Percentiles rank a stretch among this genome's conserved stretches.
Evolutionary conservation across 305 asterid species (phyloP).

Genomic region (Solanum aculeatissimum): DNA sequence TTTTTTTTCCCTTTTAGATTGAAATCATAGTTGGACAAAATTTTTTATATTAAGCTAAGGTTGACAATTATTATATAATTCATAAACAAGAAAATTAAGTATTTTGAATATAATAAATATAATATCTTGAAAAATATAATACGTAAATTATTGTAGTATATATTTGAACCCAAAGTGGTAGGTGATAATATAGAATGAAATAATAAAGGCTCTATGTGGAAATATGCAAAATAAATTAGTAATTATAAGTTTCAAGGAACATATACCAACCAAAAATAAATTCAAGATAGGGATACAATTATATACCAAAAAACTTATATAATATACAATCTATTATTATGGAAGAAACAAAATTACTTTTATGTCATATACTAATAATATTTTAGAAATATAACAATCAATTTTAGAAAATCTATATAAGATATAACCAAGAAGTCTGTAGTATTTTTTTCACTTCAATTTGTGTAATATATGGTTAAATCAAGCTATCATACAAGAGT

Average conservation of each 20-base stretch:
- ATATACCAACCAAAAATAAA: background rate
- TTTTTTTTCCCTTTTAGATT: background rate
- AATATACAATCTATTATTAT: background rate
- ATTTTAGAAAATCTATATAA: background rate
- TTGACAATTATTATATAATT: background rate
- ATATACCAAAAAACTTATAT: background rate
- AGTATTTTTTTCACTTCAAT: background rate
- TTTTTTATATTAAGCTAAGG: background rate
- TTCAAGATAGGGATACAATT: background rate
- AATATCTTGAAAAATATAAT: too few relatives aligned
- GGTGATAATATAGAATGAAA: background rate
- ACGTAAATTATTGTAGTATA: too few relatives aligned
- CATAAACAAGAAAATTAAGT: background rate
- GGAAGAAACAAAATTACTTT: background rate
- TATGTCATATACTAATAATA: background rate
- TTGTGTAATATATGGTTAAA: background rate
- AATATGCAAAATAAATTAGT: background rate
- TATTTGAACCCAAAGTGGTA: background rate
- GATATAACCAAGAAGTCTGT: background rate
- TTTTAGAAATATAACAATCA: background rate
- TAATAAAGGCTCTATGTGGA: background rate
- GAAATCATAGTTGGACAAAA: background rate
- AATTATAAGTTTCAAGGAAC: background rate
- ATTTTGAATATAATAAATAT: too few relatives aligned
- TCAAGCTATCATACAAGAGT: background rate